Evolutionary conservation across 2,329 filamentous ascomycete species (phyloP).

Genomic region (Magnaporthales sp.): DNA sequence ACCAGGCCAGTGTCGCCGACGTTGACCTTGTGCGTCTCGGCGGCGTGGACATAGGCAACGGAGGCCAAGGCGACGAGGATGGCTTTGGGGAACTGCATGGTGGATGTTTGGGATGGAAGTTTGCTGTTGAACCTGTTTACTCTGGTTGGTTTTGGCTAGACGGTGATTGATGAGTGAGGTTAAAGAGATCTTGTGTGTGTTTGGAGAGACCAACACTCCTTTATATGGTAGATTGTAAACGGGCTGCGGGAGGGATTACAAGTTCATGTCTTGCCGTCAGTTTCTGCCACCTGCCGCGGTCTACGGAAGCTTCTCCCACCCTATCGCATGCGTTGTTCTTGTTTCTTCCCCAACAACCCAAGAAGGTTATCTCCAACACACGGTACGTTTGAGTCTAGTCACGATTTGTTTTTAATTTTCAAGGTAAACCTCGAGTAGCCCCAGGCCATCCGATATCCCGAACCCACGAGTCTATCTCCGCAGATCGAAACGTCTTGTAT

Average conservation of each 20-base stretch:
- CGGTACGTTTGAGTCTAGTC: neutral
- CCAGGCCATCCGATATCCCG: neutral
- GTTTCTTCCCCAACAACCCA: neutral
- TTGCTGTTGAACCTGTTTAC: neutral
- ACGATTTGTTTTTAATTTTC: neutral
- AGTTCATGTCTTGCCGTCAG: neutral
- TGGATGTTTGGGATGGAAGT: neutral
- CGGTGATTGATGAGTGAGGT: neutral
- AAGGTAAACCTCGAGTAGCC: neutral
- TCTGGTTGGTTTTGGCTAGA: neutral
- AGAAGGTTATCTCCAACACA: neutral
- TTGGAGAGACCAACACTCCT: neutral
- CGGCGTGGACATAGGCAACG: neutral
- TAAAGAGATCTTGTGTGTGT: too few species aligned
- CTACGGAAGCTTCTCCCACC: too few species aligned
- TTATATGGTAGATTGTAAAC: neutral
- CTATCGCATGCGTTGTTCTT: neutral
- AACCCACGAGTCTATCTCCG: neutral
- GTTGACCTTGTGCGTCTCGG: conserved; percentile 17
- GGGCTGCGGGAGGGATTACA: neutral
- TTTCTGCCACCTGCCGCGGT: neutral
- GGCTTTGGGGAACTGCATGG: neutral
- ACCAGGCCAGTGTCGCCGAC: conserved; percentile 29
- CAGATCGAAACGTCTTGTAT: neutral
- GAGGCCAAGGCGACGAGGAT: neutral